A percentile compares a stretch with the other conserved stretches of the same genome.
phyloP scores from a whole-genome alignment of 441 rosid genomes.

The Capsella rubella region DNA sequence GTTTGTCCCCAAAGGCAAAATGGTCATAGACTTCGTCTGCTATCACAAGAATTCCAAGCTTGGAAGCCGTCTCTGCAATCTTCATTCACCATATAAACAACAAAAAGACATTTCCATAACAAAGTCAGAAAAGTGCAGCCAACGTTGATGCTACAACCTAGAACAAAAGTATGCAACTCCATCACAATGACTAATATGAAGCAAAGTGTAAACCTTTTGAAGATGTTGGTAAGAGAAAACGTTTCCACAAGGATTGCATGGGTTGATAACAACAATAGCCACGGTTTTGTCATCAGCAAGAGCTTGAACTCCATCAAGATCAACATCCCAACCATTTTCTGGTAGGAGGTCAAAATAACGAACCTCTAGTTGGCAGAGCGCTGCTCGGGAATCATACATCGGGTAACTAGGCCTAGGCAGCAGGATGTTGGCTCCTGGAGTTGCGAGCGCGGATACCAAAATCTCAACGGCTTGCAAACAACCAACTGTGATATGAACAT shows the following conservation, averaged over 20 bases:
- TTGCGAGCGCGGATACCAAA: constrained; percentile 47
- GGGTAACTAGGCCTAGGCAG: constrained; percentile 47
- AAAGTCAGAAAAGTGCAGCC: background rate
- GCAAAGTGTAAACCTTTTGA: constrained; percentile 47
- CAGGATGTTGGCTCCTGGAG: constrained; percentile 58
- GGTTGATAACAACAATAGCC: constrained; percentile 55
- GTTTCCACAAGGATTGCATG: constrained; percentile 71
- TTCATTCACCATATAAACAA: constrained; percentile 25
- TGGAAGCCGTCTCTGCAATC: constrained; percentile 59
- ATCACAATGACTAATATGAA: background rate
- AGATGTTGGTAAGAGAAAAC: constrained; percentile 56
- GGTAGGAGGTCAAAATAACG: constrained; percentile 58
- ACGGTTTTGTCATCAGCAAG: constrained; percentile 60
- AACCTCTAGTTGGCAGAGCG: constrained; percentile 45
- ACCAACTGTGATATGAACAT: constrained; percentile 55
- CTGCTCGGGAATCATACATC: constrained; percentile 47
- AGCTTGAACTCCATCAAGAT: constrained; percentile 53
- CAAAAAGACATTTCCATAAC: background rate
- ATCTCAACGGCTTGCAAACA: constrained; percentile 59
- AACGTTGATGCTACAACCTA: too few species aligned
- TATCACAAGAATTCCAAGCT: constrained; percentile 55
- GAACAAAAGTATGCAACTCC: background rate
- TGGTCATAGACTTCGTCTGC: constrained; percentile 55
- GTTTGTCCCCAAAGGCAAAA: constrained; percentile 56
- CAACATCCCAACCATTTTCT: constrained; percentile 62